Evolutionary conservation across 805 yeast genomes (phyloP), one percentile per base, ranked within the genome.

Genomic region (Candida tibetensis): DNA sequence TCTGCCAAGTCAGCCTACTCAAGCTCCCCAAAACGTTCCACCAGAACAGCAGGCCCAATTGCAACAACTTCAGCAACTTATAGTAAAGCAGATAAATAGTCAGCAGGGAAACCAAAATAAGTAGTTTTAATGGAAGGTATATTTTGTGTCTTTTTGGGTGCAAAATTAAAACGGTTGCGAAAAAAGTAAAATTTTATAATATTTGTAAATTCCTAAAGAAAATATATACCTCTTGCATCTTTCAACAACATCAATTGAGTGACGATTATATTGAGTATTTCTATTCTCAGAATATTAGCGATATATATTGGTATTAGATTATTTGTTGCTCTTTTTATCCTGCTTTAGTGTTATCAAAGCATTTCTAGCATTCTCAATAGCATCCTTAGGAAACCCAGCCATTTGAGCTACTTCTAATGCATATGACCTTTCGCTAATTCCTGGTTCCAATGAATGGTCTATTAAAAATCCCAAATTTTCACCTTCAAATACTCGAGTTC

Each of bases 311-410:
- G n/a, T n/a, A n/a, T n/a, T n/a, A n/a, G n/a, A n/a, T n/a, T n/a
- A n/a, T n/a, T n/a, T n/a, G n/a, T n/a, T n/a, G n/a, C n/a, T n/a
- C n/a, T n/a, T n/a, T n/a, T n/a, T n/a, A n/a, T 23, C 15, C 25
- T 23, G 27, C 18, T 32, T 17, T 15, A 40, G 29, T n/a, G 33
- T 13, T 6, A 34, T 18, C 14, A 58, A 58, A 13, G 68, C 66
- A 13, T 55, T 45, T 22, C 52, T 47, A 1, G 95, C 95, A 27
- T 69, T 60, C 1, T 59, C 43, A 13, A 87, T 49, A 1, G 88
- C 87, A 3, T 58, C 55, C 5, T 46, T 45, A 0, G 96, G 95
- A 46, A 86, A 82, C 0, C 95, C 95, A 0, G 95, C 95, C 51
- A 80, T 60, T 49, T 74, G 70, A 0, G 95, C 95, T 8, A 86